Percentiles rank a stretch among this genome's conserved stretches.
Evolutionary conservation across 2,329 filamentous ascomycete species (phyloP).

Genomic region (Dothideomycetidae sp.): DNA sequence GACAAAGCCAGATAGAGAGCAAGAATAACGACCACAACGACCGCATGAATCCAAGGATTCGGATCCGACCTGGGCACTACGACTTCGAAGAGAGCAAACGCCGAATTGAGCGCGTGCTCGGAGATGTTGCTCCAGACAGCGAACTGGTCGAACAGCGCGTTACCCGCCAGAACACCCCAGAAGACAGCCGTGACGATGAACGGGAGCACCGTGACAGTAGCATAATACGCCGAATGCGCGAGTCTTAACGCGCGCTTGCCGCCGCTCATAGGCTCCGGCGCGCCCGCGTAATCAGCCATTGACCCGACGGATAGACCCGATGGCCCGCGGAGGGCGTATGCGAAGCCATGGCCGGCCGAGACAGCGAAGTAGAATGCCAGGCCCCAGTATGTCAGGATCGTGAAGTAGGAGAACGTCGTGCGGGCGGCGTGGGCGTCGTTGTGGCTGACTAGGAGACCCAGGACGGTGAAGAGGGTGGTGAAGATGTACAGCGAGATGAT

Average conservation of each 20-base stretch:
- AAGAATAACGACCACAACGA: conserved; percentile 54
- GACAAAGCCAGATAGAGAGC: conserved; percentile 59
- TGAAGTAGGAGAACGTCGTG: conserved; percentile 66
- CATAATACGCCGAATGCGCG: conserved; percentile 29
- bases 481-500: conserved; percentile 50
- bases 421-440: conserved; percentile 33
- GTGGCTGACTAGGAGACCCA: conserved; percentile 50
- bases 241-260: conserved; percentile 20
- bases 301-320: conserved; percentile 27
- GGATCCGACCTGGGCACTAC: conserved; percentile 50
- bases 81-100: conserved; percentile 65
- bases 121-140: conserved; percentile 47
- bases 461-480: conserved; percentile 51
- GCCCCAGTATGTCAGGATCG: conserved; percentile 68
- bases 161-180: conserved; percentile 27
- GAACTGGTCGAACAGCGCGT: conserved; percentile 23
- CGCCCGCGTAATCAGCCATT: not conserved
- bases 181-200: conserved; percentile 34
- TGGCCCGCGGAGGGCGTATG: conserved; percentile 38
- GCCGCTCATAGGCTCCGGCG: not conserved
- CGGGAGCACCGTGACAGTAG: conserved; percentile 29
- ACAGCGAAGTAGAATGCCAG: conserved; percentile 64
- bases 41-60: conserved; percentile 50
- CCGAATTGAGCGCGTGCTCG: conserved; percentile 59
- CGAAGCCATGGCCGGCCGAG: conserved; percentile 52